Conservation (phyloP, 2,329 filamentous ascomycete species). For the Fonsecaea erecta region DNA sequence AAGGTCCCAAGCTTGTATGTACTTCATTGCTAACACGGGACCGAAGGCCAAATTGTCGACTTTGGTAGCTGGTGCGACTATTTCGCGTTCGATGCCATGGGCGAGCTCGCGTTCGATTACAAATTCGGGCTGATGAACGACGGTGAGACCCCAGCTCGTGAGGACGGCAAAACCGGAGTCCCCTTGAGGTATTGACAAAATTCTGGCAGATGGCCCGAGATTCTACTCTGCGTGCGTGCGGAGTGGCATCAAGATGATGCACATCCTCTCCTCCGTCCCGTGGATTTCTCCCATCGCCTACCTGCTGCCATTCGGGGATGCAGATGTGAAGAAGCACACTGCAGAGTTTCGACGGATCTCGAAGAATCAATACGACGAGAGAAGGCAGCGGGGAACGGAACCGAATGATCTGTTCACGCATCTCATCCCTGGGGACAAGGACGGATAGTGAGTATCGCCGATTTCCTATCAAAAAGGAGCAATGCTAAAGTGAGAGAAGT, state of each 20-base stretch:
- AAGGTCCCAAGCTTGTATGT: background rate
- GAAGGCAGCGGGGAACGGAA: background rate
- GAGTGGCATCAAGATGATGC: background rate
- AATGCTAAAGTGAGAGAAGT: too few relatives aligned
- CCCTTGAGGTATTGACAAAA: background rate
- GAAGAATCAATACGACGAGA: background rate
- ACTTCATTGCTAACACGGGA: background rate
- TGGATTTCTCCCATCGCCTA: background rate
- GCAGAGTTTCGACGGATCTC: background rate
- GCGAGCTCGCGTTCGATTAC: conserved; percentile 43
- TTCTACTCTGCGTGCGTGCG: background rate
- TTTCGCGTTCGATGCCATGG: conserved; percentile 43
- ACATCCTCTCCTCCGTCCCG: background rate
- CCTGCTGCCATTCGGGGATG: background rate
- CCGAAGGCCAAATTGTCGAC: conserved; percentile 32
- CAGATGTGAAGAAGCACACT: background rate
- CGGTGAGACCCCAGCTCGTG: too few relatives aligned
- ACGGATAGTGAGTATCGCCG: too few relatives aligned
- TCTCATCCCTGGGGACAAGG: background rate
- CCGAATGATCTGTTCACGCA: conserved; percentile 1
- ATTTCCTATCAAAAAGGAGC: too few relatives aligned
- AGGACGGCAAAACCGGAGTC: too few relatives aligned
- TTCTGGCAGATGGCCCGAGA: background rate
- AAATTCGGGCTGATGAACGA: conserved; percentile 41
- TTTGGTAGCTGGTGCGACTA: conserved; percentile 50